Conservation (phyloP, 495 filamentous ascomycete species). For the Tuber calosporum region DNA sequence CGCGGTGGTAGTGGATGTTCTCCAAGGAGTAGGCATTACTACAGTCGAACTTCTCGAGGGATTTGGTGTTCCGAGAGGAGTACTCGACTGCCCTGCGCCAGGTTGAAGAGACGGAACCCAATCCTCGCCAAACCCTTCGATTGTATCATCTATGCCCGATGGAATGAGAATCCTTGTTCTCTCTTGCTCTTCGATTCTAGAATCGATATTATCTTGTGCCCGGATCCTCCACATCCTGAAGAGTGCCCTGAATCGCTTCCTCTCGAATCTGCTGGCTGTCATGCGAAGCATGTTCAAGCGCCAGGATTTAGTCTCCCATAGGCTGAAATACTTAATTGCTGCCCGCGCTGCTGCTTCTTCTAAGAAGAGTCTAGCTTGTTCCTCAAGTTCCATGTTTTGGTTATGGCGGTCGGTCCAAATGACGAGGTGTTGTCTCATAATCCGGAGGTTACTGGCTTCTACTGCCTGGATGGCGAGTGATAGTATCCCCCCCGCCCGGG, state of each 20-base stretch:
- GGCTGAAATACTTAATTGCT: slow-evolving; percentile 25
- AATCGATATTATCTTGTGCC: slow-evolving; percentile 4
- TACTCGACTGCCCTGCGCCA: not conserved
- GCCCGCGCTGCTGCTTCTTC: slow-evolving; percentile 16
- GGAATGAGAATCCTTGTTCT: slow-evolving; percentile 9
- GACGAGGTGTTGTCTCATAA: slow-evolving; percentile 11
- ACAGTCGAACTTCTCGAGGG: slow-evolving; percentile 1
- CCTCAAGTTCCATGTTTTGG: slow-evolving; percentile 10
- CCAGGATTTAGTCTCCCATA: slow-evolving; percentile 28
- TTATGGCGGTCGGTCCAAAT: slow-evolving; percentile 19
- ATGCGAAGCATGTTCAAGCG: slow-evolving; percentile 22
- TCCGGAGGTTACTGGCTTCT: slow-evolving; percentile 9
- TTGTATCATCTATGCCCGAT: slow-evolving; percentile 23
- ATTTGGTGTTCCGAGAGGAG: slow-evolving; percentile 14
- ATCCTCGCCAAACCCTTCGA: slow-evolving; percentile 24
- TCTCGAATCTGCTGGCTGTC: slow-evolving; percentile 17
- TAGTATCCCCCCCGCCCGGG: slow-evolving; percentile 1
- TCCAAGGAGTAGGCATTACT: slow-evolving; percentile 19
- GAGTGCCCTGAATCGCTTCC: slow-evolving; percentile 19
- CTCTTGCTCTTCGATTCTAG: slow-evolving; percentile 15
- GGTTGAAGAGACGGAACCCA: slow-evolving; percentile 18
- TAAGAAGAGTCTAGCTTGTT: slow-evolving; percentile 10
- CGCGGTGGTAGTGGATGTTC: slow-evolving; percentile 2
- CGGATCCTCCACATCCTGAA: slow-evolving; percentile 27
- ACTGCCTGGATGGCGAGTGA: slow-evolving; percentile 14